A percentile compares a stretch with the other conserved stretches of the same genome.
Evolutionary conservation across 495 filamentous ascomycete species (phyloP).

Genomic region (Glonium stellatum): DNA sequence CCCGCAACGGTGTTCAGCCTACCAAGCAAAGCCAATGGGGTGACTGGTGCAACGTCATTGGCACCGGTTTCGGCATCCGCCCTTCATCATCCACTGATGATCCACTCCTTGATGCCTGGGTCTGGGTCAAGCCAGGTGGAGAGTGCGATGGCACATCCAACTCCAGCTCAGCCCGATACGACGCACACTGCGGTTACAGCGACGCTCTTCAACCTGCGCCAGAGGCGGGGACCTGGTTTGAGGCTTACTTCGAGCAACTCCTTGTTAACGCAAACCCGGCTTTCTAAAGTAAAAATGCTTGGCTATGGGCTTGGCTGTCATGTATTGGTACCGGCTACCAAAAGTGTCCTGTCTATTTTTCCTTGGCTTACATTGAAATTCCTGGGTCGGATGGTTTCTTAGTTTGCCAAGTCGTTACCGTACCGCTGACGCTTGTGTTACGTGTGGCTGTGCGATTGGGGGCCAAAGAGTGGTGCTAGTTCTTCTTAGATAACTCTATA

Average conservation of each 20-base stretch:
- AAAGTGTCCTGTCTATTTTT: too few relatives aligned
- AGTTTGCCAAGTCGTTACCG: too few relatives aligned
- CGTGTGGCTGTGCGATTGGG: too few relatives aligned
- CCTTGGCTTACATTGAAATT: too few relatives aligned
- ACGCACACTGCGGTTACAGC: slow-evolving; percentile 57
- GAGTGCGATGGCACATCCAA: slow-evolving; percentile 74
- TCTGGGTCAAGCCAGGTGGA: slow-evolving; percentile 80
- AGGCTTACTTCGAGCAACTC: slow-evolving; percentile 68
- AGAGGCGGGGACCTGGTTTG: slow-evolving; percentile 73
- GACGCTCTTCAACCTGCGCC: slow-evolving; percentile 60
- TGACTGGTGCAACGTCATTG: slow-evolving; percentile 79
- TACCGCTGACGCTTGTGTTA: too few relatives aligned
- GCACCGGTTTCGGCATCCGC: slow-evolving; percentile 66
- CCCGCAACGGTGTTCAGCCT: slow-evolving; percentile 54
- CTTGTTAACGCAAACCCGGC: slow-evolving; percentile 59
- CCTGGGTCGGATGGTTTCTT: too few relatives aligned
- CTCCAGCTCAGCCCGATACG: slow-evolving; percentile 55
- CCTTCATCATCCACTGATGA: slow-evolving; percentile 57
- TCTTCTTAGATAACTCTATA: too few relatives aligned
- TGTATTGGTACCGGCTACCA: too few relatives aligned
- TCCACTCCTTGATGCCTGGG: slow-evolving; percentile 63
- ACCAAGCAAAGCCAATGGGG: slow-evolving; percentile 58
- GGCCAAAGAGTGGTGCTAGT: too few relatives aligned
- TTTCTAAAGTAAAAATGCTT: slow-evolving; percentile 16
- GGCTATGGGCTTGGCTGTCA: too few relatives aligned